phyloP scores from a whole-genome alignment of 1,284 basidiomycete species.

The Cryptococcus sp. region DNA sequence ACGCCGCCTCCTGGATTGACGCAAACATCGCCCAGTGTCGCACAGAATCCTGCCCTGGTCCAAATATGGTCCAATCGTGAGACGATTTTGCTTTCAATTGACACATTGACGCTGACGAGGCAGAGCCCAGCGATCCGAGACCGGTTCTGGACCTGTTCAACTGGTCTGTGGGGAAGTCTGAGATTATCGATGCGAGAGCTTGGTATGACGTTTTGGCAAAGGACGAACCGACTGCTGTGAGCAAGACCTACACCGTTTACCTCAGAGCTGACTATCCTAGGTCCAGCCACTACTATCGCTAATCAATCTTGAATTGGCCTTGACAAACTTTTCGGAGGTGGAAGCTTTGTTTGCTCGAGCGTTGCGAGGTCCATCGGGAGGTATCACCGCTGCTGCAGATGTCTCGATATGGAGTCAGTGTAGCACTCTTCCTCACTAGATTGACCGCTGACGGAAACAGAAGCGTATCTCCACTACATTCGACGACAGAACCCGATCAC shows the following conservation, averaged over 20 bases:
- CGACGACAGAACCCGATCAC: conserved; percentile 44
- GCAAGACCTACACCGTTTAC: background rate
- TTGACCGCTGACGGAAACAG: conserved; percentile 14
- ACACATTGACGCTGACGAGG: background rate
- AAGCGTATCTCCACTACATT: conserved; percentile 48
- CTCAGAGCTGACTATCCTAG: conserved; percentile 12
- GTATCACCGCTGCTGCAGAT: conserved; percentile 42
- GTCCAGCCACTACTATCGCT: conserved; percentile 38
- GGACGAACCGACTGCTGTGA: conserved; percentile 42
- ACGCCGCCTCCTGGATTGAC: conserved; percentile 29
- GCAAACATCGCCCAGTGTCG: conserved; percentile 30
- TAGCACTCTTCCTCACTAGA: background rate
- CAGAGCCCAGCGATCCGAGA: conserved; percentile 29
- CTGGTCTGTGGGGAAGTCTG: conserved; percentile 42
- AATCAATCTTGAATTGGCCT: conserved; percentile 45
- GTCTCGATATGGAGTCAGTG: conserved; percentile 46
- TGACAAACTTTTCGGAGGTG: conserved; percentile 43
- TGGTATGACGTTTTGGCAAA: conserved; percentile 41
- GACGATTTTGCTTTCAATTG: background rate
- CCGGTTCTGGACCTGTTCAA: conserved; percentile 46
- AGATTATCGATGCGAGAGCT: conserved; percentile 40
- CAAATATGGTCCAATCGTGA: conserved; percentile 26
- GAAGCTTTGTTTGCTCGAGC: conserved; percentile 43
- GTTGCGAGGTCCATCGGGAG: conserved; percentile 33
- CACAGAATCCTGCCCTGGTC: conserved; percentile 25